Conservation (phyloP, 2,329 filamentous ascomycete species). For the Cyanodermella asteris region DNA sequence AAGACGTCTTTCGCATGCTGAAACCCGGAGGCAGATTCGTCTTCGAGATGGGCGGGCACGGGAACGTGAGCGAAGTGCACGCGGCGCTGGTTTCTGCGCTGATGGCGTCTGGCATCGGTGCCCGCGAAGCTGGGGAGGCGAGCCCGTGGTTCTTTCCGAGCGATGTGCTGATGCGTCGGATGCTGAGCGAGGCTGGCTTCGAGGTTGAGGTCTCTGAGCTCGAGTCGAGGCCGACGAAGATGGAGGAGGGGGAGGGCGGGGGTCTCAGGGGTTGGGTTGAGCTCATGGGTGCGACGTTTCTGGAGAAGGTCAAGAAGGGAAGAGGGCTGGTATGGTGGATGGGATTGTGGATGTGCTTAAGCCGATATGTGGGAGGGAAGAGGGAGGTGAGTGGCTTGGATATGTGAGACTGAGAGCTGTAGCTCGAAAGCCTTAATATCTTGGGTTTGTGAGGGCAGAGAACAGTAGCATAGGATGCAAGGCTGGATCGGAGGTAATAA, state of each 20-base stretch:
- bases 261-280: slow-evolving; percentile 45
- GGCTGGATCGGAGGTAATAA: too few species aligned
- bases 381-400: slow-evolving; percentile 29
- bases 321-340: slow-evolving; percentile 30
- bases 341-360: slow-evolving; percentile 34
- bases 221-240: slow-evolving; percentile 41
- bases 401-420: slow-evolving; percentile 24
- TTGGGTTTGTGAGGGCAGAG: too few species aligned
- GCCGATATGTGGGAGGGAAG: slow-evolving; percentile 31
- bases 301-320: slow-evolving; percentile 21
- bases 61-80: slow-evolving; percentile 43
- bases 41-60: slow-evolving; percentile 52
- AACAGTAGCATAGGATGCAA: too few species aligned
- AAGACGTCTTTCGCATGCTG: slow-evolving; percentile 28
- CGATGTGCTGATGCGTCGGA: slow-evolving; percentile 30
- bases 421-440: slow-evolving; percentile 18
- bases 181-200: slow-evolving; percentile 20
- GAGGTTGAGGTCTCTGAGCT: slow-evolving; percentile 32
- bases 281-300: slow-evolving; percentile 37
- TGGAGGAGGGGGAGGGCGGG: slow-evolving; percentile 24
- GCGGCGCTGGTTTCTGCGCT: slow-evolving; percentile 34
- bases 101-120: slow-evolving; percentile 25
- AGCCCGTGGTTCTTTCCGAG: slow-evolving; percentile 56
- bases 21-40: slow-evolving; percentile 34
- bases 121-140: slow-evolving; percentile 25